Base-by-base conservation (phyloP, 176 grass and related monocot species). In the Aegilops speltoides region DNA sequence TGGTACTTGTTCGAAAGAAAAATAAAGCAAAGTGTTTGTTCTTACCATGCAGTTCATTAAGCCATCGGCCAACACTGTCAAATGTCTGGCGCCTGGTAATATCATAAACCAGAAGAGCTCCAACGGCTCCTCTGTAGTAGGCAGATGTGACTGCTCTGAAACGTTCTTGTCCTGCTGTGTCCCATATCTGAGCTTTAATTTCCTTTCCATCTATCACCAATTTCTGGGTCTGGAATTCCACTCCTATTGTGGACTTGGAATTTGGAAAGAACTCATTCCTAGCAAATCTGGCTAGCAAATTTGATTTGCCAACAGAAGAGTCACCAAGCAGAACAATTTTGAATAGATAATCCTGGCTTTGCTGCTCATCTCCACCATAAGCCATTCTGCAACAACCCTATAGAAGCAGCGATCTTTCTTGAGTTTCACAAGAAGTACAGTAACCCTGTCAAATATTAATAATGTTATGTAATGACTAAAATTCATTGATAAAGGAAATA, bases 111-210 rank as follows among this genome's bases (percentile, higher is more conserved):
- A 93, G 85, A 61, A 93, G 87, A 82, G 91, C 91, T 78, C 91
- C 88, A 40, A 93, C 91, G 73, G 91, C 91, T 77, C 91, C 91
- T 82, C 91, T 78, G 34, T 93, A 93, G 82, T 93, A 93, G 50
- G 91, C 91, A 88, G 88, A 90, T 74, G 91, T 90, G 32, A 93
- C 88, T 38, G 91, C 91, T 93, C 91, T 90, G 45, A 93, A 93
- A 60, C 91, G 85, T 79, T 93, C 91, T 82, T 93, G 91, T 85
- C 91, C 91, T 78, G 91, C 91, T 65, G 91, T 93, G 46, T 93
- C 91, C 91, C 91, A 93, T 85, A 93, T 93, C 91, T 93, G 91
- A 87, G 91, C 91, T 85, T 93, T 93, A 48, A 93, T 90, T 85
- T 93, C 85, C 82, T 93, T 93, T n/a, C 91, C 91, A 90, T 93